These are phyloP conservation scores for Colletotrichum lupini DNA, from an alignment of 2,329 filamentous ascomycete genomes.

Conservation along the genomic window DNA sequence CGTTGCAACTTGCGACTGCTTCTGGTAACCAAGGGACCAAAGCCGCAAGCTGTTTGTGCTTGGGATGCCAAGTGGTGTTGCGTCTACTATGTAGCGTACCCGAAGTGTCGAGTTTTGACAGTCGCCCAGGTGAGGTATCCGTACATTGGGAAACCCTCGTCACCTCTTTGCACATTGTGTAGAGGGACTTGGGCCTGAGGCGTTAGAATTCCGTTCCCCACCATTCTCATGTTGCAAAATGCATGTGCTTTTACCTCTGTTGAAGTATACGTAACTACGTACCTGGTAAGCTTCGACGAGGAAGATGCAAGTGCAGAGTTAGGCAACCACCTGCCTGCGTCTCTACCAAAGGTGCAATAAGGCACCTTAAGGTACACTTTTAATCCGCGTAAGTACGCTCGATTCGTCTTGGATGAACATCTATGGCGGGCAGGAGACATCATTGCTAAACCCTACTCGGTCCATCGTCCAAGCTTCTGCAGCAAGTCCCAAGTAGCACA, in stretches of 20 bases:
- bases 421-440: not conserved
- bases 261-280: not conserved
- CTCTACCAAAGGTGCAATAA: too few relatives aligned
- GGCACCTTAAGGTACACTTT: not conserved
- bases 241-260: constrained; percentile 2
- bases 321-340: not conserved
- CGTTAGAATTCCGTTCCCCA: not conserved
- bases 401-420: not conserved
- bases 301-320: not conserved
- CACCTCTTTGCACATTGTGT: constrained; percentile 2
- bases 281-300: not conserved
- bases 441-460: not conserved
- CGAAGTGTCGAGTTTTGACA: not conserved
- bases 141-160: not conserved
- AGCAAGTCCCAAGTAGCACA: not conserved
- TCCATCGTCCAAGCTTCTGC: constrained; percentile 18
- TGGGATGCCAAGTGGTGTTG: constrained; percentile 11
- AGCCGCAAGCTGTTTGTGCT: constrained; percentile 11
- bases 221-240: not conserved
- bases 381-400: not conserved
- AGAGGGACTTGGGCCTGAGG: constrained; percentile 21
- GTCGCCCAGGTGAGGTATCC: not conserved
- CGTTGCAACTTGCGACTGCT: not conserved
- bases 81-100: not conserved
- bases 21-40: not conserved